Percentiles rank a stretch among this genome's conserved stretches.
Evolutionary conservation across 169 alveolate species (phyloP).

Genomic region (Plasmodium sp.): DNA sequence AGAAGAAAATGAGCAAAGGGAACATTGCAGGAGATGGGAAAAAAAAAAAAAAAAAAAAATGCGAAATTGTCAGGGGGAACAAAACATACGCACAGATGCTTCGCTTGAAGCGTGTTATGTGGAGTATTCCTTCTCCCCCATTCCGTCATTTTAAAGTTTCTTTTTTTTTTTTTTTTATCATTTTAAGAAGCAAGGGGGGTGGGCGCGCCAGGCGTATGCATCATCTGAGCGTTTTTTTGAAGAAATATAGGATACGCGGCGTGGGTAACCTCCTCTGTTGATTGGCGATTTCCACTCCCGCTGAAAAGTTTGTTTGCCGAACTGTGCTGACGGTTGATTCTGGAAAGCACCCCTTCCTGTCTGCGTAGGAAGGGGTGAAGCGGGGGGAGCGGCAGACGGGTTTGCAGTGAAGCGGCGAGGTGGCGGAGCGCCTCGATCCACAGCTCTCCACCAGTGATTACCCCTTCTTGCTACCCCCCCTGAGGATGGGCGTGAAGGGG

Average conservation of each 20-base stretch:
- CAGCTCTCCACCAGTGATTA: neutral
- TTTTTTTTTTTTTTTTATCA: neutral
- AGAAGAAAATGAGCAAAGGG: neutral
- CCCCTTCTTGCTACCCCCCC: neutral
- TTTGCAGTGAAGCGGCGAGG: neutral
- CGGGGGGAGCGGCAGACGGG: neutral
- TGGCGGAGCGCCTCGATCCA: neutral
- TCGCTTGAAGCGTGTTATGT: neutral
- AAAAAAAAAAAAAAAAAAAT: neutral
- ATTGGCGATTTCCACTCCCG: neutral
- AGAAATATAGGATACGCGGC: neutral
- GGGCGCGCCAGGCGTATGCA: neutral
- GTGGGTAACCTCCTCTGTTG: neutral
- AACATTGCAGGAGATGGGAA: neutral
- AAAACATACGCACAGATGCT: neutral
- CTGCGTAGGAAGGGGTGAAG: neutral
- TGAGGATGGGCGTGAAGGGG: constrained; percentile 89
- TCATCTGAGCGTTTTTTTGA: neutral
- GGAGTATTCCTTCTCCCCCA: neutral
- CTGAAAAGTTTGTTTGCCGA: neutral
- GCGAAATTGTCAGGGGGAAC: neutral
- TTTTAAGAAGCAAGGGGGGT: neutral
- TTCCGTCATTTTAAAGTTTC: neutral
- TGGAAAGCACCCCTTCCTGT: neutral
- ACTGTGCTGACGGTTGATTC: neutral